These are phyloP conservation scores for Onygenales sp. DNA, from an alignment of 2,329 filamentous ascomycete species.

Conservation along the genomic window DNA sequence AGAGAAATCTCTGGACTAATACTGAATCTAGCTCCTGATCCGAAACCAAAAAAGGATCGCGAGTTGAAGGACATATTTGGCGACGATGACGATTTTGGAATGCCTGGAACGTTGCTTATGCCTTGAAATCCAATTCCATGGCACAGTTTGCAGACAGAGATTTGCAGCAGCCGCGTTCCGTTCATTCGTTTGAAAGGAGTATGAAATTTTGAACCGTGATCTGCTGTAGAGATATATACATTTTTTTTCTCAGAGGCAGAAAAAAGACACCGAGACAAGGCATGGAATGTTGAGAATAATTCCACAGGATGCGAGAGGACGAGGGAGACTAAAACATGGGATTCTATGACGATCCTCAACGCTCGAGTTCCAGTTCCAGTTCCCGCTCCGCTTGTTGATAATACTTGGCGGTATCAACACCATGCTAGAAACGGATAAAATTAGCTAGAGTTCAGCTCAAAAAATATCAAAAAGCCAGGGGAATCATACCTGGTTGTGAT, in stretches of 20 bases:
- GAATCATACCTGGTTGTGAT: constrained; percentile 60
- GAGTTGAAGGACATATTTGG: constrained; percentile 52
- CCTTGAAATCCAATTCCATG: neutral
- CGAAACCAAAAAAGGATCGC: constrained; percentile 54
- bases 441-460: constrained; percentile 10
- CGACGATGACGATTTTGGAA: neutral
- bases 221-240: constrained; percentile 6
- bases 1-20: constrained; percentile 2
- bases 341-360: constrained; percentile 19
- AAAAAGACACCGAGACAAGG: neutral
- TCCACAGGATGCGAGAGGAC: neutral
- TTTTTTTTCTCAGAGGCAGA: neutral
- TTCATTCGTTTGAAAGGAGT: neutral
- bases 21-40: constrained; percentile 47
- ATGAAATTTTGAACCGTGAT: constrained; percentile 1
- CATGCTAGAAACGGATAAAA: constrained; percentile 52
- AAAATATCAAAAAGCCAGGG: neutral
- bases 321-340: neutral
- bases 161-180: neutral
- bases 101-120: neutral
- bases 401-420: constrained; percentile 97
- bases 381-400: constrained; percentile 92
- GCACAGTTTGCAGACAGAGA: neutral
- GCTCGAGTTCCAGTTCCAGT: constrained; percentile 81
- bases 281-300: neutral